Conservation (phyloP, 352 stramenopile species). For the Pythium aquatile region DNA sequence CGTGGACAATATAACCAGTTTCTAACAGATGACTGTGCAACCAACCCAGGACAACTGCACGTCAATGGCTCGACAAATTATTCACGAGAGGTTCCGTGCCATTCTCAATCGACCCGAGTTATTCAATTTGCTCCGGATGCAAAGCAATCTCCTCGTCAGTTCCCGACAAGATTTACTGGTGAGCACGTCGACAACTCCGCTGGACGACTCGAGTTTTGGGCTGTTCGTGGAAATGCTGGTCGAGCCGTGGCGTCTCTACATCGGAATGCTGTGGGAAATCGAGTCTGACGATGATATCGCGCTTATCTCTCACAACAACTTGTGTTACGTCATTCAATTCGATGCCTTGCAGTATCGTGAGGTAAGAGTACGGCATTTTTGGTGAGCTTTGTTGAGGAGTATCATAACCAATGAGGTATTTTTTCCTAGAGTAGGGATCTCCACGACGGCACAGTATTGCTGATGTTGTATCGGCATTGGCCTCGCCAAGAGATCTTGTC, state of each 20-base stretch:
- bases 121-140: constrained; percentile 10
- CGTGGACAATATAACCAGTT: neutral
- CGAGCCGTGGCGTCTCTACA: constrained; percentile 4
- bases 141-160: constrained; percentile 15
- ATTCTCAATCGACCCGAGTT: constrained; percentile 2
- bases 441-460: neutral
- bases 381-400: neutral
- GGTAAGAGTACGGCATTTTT: neutral
- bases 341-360: neutral
- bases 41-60: neutral
- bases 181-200: neutral
- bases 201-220: neutral
- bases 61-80: neutral
- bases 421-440: neutral
- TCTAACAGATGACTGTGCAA: neutral
- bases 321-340: constrained; percentile 11
- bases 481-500: neutral
- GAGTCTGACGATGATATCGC: constrained; percentile 6
- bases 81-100: constrained; percentile 6
- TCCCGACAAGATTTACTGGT: neutral
- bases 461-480: neutral
- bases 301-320: neutral
- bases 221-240: neutral
- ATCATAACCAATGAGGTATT: neutral
- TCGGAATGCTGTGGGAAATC: constrained; percentile 14